phyloP scores from a whole-genome alignment of 2,329 filamentous ascomycete species.

The Biscogniauxia mediterranea region DNA sequence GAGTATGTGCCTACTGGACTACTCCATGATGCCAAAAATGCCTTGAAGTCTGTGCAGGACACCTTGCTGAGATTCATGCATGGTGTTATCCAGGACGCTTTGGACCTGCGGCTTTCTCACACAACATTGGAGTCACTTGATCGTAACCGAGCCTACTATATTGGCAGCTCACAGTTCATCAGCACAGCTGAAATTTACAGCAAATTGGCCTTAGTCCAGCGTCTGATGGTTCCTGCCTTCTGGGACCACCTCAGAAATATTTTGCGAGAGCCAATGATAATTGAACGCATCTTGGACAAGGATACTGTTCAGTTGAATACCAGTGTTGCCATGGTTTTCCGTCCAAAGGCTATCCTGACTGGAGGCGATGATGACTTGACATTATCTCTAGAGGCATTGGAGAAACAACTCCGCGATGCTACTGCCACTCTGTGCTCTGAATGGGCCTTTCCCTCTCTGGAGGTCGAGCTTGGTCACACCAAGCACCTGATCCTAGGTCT shows the following conservation, averaged over 20 bases:
- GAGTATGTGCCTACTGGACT: background rate
- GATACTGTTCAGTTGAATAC: background rate
- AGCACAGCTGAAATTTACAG: constrained; percentile 5
- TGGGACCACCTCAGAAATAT: constrained; percentile 27
- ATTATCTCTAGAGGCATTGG: background rate
- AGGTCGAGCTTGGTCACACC: constrained; percentile 37
- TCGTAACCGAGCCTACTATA: constrained; percentile 20
- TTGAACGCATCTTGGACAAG: background rate
- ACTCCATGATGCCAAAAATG: background rate
- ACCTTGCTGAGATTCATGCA: constrained; percentile 9
- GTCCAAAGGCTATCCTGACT: background rate
- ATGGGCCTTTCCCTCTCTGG: constrained; percentile 29
- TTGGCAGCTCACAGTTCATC: constrained; percentile 4
- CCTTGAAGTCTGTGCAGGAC: background rate
- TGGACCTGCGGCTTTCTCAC: background rate
- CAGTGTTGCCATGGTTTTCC: background rate
- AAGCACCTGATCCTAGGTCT: constrained; percentile 52
- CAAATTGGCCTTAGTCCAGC: constrained; percentile 24
- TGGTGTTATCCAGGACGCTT: constrained; percentile 1
- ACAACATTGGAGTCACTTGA: constrained; percentile 7
- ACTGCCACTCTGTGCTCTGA: constrained; percentile 4
- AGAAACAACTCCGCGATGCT: background rate
- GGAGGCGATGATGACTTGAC: background rate
- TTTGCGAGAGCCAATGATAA: background rate
- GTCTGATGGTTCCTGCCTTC: constrained; percentile 38